Conservation (phyloP, 2,329 filamentous ascomycete genomes). For the Aureobasidium lini region DNA sequence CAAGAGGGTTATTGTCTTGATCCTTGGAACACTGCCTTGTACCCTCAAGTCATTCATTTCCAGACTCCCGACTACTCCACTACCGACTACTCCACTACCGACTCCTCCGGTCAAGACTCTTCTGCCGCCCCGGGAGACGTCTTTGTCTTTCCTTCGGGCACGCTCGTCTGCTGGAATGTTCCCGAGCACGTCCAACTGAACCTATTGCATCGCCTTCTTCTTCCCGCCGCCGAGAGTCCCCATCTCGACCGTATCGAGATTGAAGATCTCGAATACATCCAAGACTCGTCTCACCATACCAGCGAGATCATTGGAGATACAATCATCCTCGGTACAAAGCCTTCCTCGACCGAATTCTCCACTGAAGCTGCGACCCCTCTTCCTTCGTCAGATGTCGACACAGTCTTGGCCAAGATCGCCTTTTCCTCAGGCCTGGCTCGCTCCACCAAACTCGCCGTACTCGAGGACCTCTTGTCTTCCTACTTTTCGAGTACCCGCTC, state of each 20-base stretch:
- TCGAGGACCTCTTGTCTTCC: constrained; percentile 71
- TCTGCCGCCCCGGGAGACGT: constrained; percentile 58
- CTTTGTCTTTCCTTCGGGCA: constrained; percentile 92
- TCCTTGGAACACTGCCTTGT: constrained; percentile 53
- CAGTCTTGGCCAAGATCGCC: constrained; percentile 83
- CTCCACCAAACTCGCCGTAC: constrained; percentile 85
- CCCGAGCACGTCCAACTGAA: constrained; percentile 64
- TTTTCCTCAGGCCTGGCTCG: constrained; percentile 91
- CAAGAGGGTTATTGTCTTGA: constrained; percentile 55
- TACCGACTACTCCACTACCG: constrained; percentile 33
- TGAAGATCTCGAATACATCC: constrained; percentile 81
- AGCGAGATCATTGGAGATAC: constrained; percentile 80
- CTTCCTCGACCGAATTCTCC: constrained; percentile 15
- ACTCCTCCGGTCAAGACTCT: constrained; percentile 38
- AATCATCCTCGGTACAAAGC: constrained; percentile 77
- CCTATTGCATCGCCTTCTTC: constrained; percentile 63
- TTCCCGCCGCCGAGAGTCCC: constrained; percentile 67
- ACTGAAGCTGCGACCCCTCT: background rate
- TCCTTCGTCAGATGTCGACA: constrained; percentile 38
- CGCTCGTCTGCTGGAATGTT: constrained; percentile 85
- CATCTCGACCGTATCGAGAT: constrained; percentile 68
- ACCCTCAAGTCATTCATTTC: constrained; percentile 59
- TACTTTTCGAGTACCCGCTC: constrained; percentile 83
- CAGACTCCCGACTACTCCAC: constrained; percentile 34
- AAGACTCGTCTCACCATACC: constrained; percentile 63